Conservation (phyloP, 306 rosid genomes). For the Hippophae rhamnoides region DNA sequence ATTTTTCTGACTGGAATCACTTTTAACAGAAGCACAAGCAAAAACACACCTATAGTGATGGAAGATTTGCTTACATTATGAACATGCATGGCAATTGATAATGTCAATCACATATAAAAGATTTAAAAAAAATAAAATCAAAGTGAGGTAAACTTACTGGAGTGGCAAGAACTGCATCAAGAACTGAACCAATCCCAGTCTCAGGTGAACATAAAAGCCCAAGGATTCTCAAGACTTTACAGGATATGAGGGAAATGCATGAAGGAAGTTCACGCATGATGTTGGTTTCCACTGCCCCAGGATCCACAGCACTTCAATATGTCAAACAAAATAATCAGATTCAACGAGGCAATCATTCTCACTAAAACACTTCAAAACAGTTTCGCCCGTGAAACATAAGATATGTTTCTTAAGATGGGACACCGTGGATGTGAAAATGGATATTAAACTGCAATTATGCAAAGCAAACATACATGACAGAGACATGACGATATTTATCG, state of each 20-base stretch:
- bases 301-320: constrained; percentile 61
- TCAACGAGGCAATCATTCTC: neutral
- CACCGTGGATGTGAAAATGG: neutral
- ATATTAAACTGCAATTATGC: neutral
- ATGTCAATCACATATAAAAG: neutral
- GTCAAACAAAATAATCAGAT: constrained; percentile 10
- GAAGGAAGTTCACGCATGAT: constrained; percentile 75
- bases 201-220: constrained; percentile 58
- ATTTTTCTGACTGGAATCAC: no score
- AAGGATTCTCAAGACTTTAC: constrained; percentile 29
- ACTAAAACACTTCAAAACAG: neutral
- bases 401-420: neutral
- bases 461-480: constrained; percentile 46
- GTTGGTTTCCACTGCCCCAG: constrained; percentile 69
- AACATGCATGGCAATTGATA: neutral
- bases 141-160: constrained; percentile 38
- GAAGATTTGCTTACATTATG: neutral
- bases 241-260: constrained; percentile 37
- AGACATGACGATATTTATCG: constrained; percentile 46
- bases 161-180: constrained; percentile 77
- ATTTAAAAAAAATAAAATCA: neutral
- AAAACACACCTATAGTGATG: neutral
- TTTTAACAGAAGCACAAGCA: neutral
- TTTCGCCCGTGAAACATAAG: neutral
- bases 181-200: constrained; percentile 38